These are phyloP conservation scores for Capronia americana DNA, from an alignment of 2,329 filamentous ascomycete genomes.

Conservation along the genomic window DNA sequence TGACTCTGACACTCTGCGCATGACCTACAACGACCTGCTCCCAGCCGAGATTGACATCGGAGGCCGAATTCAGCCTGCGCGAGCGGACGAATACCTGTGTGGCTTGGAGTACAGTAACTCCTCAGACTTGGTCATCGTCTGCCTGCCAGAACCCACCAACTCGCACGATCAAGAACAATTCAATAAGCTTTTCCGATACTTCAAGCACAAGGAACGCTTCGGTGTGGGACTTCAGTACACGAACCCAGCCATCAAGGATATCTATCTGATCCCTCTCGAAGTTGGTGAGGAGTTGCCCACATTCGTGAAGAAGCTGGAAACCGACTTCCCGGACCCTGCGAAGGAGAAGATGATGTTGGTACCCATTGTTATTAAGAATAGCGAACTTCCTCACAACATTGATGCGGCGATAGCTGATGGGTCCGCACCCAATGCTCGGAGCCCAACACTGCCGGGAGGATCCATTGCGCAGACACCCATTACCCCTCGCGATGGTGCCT, in stretches of 20 bases:
- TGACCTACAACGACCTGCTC: conserved; percentile 74
- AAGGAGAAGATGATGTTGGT: conserved; percentile 79
- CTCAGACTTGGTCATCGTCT: conserved; percentile 83
- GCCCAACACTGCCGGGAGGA: conserved; percentile 25
- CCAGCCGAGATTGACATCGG: conserved; percentile 70
- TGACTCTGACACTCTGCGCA: conserved; percentile 37
- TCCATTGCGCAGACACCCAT: conserved; percentile 40
- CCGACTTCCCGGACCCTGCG: conserved; percentile 77
- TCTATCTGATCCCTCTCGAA: conserved; percentile 87
- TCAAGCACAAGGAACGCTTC: conserved; percentile 79
- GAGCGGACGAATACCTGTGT: conserved; percentile 89
- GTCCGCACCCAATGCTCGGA: conserved; percentile 36
- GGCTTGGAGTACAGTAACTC: conserved; percentile 80
- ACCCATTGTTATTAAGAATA: conserved; percentile 80
- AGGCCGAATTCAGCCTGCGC: conserved; percentile 74
- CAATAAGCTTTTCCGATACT: conserved; percentile 83
- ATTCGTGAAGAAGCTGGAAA: conserved; percentile 86
- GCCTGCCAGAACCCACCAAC: conserved; percentile 63
- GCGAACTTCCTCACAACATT: conserved; percentile 46
- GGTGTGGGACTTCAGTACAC: conserved; percentile 83
- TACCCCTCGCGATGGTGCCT: conserved; percentile 47
- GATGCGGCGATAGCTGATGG: conserved; percentile 43
- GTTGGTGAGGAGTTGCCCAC: conserved; percentile 76
- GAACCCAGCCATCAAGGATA: conserved; percentile 79
- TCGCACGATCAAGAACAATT: conserved; percentile 65